Conservation (phyloP, 2,329 filamentous ascomycete species). For the Mycocentrospora acerina region DNA sequence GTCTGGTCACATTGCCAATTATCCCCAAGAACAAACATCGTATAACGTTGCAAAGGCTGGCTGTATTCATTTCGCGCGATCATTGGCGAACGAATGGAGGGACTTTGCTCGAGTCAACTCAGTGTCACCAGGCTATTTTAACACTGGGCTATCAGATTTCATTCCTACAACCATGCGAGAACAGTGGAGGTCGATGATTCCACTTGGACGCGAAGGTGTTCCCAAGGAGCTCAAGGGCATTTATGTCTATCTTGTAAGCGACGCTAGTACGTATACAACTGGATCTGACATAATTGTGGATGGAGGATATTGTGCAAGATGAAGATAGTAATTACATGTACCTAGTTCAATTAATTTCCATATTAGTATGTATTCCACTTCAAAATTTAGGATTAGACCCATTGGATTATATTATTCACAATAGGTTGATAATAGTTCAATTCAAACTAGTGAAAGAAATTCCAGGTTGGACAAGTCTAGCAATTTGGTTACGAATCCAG, state of each 20-base stretch:
- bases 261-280: constrained; percentile 84
- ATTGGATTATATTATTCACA: too few relatives aligned
- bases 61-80: constrained; percentile 64
- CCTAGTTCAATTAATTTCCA: too few relatives aligned
- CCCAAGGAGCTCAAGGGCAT: constrained; percentile 78
- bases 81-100: constrained; percentile 69
- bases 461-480: too few relatives aligned
- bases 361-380: too few relatives aligned
- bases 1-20: constrained; percentile 84
- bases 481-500: too few relatives aligned
- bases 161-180: constrained; percentile 68
- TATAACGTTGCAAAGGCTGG: constrained; percentile 61
- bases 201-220: constrained; percentile 75
- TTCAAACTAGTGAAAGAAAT: too few relatives aligned
- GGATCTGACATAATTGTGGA: constrained; percentile 72
- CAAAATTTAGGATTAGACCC: too few relatives aligned
- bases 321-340: too few relatives aligned
- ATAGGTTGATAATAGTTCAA: too few relatives aligned
- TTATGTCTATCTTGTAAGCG: constrained; percentile 80
- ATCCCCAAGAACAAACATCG: constrained; percentile 65
- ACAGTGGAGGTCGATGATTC: constrained; percentile 76
- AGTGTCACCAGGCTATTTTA: constrained; percentile 69
- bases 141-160: constrained; percentile 67
- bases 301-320: constrained; percentile 63
- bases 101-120: constrained; percentile 69